A percentile compares a stretch with the other conserved stretches of the same genome.
These are phyloP conservation scores for Stephania yunnanensis DNA, from an alignment of 164 flowering plant genomes.

Conservation along the genomic window DNA sequence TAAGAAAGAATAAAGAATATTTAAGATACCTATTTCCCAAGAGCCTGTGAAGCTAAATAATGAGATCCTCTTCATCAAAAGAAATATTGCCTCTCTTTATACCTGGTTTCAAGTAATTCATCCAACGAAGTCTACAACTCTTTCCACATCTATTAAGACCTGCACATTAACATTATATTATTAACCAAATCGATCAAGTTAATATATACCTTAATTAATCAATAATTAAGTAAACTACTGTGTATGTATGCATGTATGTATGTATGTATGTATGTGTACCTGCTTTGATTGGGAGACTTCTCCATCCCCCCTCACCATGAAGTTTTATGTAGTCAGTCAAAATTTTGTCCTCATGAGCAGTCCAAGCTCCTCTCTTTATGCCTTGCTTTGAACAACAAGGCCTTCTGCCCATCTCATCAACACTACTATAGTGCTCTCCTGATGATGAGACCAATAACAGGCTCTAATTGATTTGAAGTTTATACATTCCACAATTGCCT, in stretches of 20 bases:
- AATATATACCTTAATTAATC: too few species aligned
- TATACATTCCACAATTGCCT: too few species aligned
- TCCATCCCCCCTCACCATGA: slow-evolving; percentile 32
- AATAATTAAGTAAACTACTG: not conserved
- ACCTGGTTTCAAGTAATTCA: slow-evolving; percentile 34
- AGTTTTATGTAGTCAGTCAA: slow-evolving; percentile 21
- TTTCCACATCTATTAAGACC: slow-evolving; percentile 30
- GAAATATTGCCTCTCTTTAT: slow-evolving; percentile 33
- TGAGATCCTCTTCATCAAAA: slow-evolving; percentile 31
- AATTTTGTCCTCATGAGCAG: slow-evolving; percentile 27
- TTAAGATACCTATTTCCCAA: slow-evolving; percentile 26
- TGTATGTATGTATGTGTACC: slow-evolving; percentile 11
- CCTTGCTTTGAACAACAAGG: slow-evolving; percentile 30
- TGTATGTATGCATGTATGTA: too few species aligned
- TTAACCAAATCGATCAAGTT: too few species aligned
- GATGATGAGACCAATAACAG: too few species aligned
- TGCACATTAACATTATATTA: slow-evolving; percentile 17
- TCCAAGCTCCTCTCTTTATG: slow-evolving; percentile 33
- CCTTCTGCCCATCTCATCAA: slow-evolving; percentile 24
- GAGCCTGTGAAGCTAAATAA: slow-evolving; percentile 28
- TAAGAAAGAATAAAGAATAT: too few species aligned
- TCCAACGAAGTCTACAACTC: slow-evolving; percentile 30
- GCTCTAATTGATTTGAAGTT: too few species aligned
- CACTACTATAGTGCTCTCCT: not conserved
- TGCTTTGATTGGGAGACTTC: slow-evolving; percentile 29